These are phyloP conservation scores for Thelonectria blattea DNA, from an alignment of 2,329 filamentous ascomycete genomes.

Conservation along the genomic window DNA sequence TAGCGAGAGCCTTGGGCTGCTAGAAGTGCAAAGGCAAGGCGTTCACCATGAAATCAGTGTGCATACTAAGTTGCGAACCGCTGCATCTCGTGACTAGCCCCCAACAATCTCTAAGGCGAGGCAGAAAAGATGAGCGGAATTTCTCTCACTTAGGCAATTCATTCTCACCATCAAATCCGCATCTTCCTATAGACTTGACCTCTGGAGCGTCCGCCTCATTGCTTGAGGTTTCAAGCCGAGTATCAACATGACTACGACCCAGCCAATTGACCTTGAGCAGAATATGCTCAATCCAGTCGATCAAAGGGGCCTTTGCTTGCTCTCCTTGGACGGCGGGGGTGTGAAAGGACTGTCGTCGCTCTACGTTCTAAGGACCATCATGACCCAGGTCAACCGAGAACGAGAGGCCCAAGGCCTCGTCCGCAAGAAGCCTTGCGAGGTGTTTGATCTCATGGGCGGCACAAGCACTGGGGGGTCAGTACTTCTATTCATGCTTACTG, in stretches of 20 bases:
- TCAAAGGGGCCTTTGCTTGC: neutral
- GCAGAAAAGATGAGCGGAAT: neutral
- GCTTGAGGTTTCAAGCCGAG: neutral
- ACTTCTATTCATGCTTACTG: neutral
- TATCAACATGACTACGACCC: neutral
- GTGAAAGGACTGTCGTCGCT: slow-evolving; percentile 7
- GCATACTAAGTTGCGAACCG: neutral
- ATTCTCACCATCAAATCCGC: neutral
- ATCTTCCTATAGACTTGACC: too few species aligned
- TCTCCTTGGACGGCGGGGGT: slow-evolving; percentile 9
- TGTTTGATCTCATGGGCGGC: slow-evolving; percentile 13
- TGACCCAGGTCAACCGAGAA: neutral
- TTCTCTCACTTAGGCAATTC: neutral
- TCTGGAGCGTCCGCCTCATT: neutral
- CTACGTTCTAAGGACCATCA: neutral
- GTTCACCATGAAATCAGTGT: too few species aligned
- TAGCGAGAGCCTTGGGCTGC: neutral
- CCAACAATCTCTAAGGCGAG: neutral
- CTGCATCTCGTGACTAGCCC: neutral
- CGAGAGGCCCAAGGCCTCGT: neutral
- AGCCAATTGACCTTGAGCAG: neutral
- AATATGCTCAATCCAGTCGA: neutral
- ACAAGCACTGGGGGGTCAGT: slow-evolving; percentile 11
- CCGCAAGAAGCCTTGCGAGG: slow-evolving; percentile 2
- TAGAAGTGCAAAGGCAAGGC: too few species aligned